phyloP scores from a whole-genome alignment of 2,329 filamentous ascomycete species.

The Mycosphaerella sp. region DNA sequence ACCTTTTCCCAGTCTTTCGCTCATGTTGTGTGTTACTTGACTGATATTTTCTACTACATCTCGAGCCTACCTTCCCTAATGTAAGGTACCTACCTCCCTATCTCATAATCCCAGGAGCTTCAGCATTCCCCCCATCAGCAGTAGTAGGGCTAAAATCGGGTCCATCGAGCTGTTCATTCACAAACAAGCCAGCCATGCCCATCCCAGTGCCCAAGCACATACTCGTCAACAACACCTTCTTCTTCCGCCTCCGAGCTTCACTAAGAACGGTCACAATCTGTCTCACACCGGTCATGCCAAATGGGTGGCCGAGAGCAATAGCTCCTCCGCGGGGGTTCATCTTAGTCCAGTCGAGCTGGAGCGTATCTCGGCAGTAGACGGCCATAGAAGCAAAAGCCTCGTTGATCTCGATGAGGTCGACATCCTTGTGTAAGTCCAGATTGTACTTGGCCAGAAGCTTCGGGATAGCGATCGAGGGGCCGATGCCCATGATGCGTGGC shows the following conservation, averaged over 20 bases:
- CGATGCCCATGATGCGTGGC: conserved; percentile 84
- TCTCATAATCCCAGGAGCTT: background rate
- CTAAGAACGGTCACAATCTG: conserved; percentile 69
- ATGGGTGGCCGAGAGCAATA: conserved; percentile 76
- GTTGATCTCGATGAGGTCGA: conserved; percentile 87
- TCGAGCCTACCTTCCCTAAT: too few relatives aligned
- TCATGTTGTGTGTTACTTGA: too few relatives aligned
- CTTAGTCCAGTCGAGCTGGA: conserved; percentile 62
- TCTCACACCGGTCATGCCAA: conserved; percentile 78
- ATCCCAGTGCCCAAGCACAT: conserved; percentile 62
- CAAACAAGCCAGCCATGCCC: conserved; percentile 28
- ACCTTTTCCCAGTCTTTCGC: too few relatives aligned
- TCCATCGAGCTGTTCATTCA: background rate
- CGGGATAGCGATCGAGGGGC: conserved; percentile 77
- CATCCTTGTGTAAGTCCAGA: conserved; percentile 47
- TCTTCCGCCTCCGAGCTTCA: conserved; percentile 58
- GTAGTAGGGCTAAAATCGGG: too few relatives aligned
- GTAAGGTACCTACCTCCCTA: background rate
- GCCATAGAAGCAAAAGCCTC: conserved; percentile 64
- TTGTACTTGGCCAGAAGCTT: conserved; percentile 54
- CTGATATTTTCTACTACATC: too few relatives aligned
- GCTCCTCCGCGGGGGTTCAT: conserved; percentile 90
- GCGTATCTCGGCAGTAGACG: conserved; percentile 62
- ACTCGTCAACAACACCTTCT: conserved; percentile 74
- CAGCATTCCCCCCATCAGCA: background rate